Evolutionary conservation across 208 protist genomes (phyloP), one percentile per base, ranked within the genome.

Genomic region (Trichomonas vaginalis): DNA sequence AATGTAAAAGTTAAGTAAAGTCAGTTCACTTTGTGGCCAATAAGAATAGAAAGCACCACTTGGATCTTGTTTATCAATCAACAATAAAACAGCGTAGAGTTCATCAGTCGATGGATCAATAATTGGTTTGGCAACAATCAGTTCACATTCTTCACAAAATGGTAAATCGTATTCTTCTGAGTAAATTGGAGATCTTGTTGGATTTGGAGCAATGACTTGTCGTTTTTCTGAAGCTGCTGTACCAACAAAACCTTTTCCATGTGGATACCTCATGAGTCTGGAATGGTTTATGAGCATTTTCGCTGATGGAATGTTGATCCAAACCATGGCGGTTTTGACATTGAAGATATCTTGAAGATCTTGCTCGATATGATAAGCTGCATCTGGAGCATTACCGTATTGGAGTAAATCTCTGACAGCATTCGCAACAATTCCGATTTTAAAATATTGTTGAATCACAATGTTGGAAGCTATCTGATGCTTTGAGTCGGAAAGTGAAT

Each of bases 101-200:
- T 92, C 45, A 39, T 92, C 35, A 17, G 86, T 92, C 9, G 23
- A 48, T 0, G 86, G 86, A 92, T 92, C 45, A 39, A 51, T 51
- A 51, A 92, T 92, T 0, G 86, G 86, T 51, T 92, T 45, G 0
- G 86, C 86, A 9, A 92, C 42, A 92, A 92, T 92, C 6, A 92
- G 17, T 39, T 92, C 86, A 39, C 40, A 48, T 56, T 92, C 86
- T 92, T 92, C 86, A 51, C 86, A 92, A 47, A 92, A 92, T 51
- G 86, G 86, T 27, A 40, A 51, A 92, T 92, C 86, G 37, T 51
- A 92, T 51, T 92, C 86, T 92, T 92, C 86, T 39, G 45, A 51
- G 37, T 39, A 92, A 51, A 92, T 35, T 35, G 86, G 86, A 39
- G 86, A 92, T 42, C 40, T 92, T 32, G n/a, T 56, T 56, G 86